Evolutionary conservation across 495 filamentous ascomycete genomes (phyloP), one percentile per base, ranked within the genome.

Genomic region (Podospora tetraspora): DNA sequence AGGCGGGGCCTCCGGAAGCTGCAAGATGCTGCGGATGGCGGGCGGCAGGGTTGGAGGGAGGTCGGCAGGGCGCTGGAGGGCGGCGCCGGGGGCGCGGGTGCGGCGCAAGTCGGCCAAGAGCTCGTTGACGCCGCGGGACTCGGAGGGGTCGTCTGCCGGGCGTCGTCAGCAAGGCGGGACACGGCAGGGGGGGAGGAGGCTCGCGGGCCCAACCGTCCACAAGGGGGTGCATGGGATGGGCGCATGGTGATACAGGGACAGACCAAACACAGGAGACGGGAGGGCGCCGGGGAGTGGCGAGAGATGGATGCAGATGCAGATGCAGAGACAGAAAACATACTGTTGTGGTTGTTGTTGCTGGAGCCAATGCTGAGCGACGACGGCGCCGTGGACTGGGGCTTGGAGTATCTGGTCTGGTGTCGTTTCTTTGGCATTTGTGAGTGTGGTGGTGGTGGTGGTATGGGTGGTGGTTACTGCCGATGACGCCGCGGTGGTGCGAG

Each of bases 1-100:
- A 12, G 86, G 80, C n/a, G 88, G 87, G 29, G 87, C 86, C 71
- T 93, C 90, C 37, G 89, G 89, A 27, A 92, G 80, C 60, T 90
- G 84, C 32, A 94, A 83, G 57, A 94, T 84, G 34, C 85, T 72
- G 29, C 83, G 80, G 70, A 86, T 78, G 25, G 76, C 72, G n/a
- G 84, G 84, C 9, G 81, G 84, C 7, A 86, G 77, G 23, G 79
- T 84, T 1, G 82, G 81, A 9, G 68, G 67, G 59, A 74, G 70
- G 56, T 66, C 70, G 59, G 71, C 70, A 58, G 66, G 30, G 43
- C 63, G 58, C 16, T 68, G 70, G 10, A n/a, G 23, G 27, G 29
- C 59, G 34, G 61, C 57, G 58, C 69, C 76, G 67, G 78, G 27
- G 57, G 73, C 72, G 3, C 34, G 34, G 24, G 68, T 67, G 65